Evolutionary conservation across 768 basidiomycete species (phyloP).

Genomic region (Mycena latifolia): DNA sequence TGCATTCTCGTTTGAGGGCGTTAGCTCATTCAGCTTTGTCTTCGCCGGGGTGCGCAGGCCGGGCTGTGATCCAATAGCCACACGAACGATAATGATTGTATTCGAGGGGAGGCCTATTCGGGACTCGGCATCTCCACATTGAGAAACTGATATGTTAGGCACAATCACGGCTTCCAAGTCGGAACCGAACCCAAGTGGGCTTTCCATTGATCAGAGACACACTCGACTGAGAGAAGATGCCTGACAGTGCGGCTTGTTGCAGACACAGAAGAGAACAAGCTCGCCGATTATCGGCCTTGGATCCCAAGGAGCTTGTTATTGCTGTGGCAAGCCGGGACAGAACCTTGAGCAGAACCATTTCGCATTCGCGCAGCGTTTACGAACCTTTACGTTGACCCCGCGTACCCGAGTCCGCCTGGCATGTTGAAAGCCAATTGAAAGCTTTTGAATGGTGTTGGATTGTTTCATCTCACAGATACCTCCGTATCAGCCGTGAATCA

Average conservation of each 20-base stretch:
- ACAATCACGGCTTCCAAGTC: slow-evolving; percentile 7
- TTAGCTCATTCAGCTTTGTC: slow-evolving; percentile 6
- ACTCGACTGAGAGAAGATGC: background rate
- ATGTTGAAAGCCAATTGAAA: no score
- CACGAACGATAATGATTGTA: slow-evolving; percentile 24
- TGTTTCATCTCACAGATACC: slow-evolving; percentile 22
- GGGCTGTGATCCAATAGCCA: slow-evolving; percentile 11
- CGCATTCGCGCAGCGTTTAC: no score
- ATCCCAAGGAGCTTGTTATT: background rate
- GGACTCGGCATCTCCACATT: slow-evolving; percentile 27
- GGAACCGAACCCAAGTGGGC: no score
- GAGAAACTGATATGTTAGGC: slow-evolving; percentile 12
- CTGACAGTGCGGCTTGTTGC: no score
- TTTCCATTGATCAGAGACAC: no score
- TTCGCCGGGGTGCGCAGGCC: background rate
- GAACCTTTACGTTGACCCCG: no score
- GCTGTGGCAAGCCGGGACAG: no score
- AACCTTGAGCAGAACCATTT: no score
- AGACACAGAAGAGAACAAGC: background rate
- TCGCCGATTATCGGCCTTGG: background rate
- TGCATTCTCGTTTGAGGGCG: background rate
- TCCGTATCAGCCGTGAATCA: slow-evolving; percentile 10
- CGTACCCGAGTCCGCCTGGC: no score
- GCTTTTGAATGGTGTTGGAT: no score
- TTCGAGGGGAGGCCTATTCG: slow-evolving; percentile 19